A percentile compares a stretch with the other conserved stretches of the same genome.
These are phyloP conservation scores for Phyllosticta citrichinensis DNA, from an alignment of 2,329 filamentous ascomycete species.

Conservation along the genomic window DNA sequence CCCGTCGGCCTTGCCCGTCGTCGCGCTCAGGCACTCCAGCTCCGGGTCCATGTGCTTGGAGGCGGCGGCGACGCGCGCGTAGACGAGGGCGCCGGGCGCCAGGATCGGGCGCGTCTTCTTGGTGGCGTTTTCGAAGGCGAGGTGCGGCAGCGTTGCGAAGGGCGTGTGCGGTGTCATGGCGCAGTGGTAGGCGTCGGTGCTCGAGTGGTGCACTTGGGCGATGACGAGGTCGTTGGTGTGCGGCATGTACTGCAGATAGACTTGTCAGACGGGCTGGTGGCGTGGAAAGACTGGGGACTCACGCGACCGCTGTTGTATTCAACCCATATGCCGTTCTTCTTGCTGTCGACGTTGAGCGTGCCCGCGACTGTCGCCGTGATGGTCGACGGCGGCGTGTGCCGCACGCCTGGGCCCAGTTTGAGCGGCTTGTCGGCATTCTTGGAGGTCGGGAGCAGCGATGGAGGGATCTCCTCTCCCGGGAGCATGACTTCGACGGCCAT, in stretches of 20 bases:
- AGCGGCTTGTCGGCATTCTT: slow-evolving; percentile 57
- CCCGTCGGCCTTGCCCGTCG: slow-evolving; percentile 81
- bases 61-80: slow-evolving; percentile 71
- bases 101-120: slow-evolving; percentile 86
- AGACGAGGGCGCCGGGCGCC: slow-evolving; percentile 66
- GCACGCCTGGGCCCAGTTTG: slow-evolving; percentile 74
- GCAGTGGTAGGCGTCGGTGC: slow-evolving; percentile 71
- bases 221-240: slow-evolving; percentile 78
- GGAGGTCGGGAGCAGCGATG: slow-evolving; percentile 55
- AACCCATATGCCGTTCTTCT: slow-evolving; percentile 70
- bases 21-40: slow-evolving; percentile 76
- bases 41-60: slow-evolving; percentile 47
- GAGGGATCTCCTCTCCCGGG: slow-evolving; percentile 67
- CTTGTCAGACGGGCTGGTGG: background rate
- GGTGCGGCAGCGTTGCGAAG: slow-evolving; percentile 64
- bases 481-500: slow-evolving; percentile 62
- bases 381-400: slow-evolving; percentile 66
- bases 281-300: slow-evolving; percentile 27
- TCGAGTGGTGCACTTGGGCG: slow-evolving; percentile 68
- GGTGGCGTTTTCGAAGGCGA: slow-evolving; percentile 86
- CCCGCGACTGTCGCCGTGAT: slow-evolving; percentile 60
- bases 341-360: slow-evolving; percentile 55
- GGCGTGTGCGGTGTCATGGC: slow-evolving; percentile 55
- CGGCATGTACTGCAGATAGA: slow-evolving; percentile 59
- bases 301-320: slow-evolving; percentile 63